These are phyloP conservation scores for Theileria annulata DNA, from an alignment of 169 alveolate genomes.

Conservation along the genomic window DNA sequence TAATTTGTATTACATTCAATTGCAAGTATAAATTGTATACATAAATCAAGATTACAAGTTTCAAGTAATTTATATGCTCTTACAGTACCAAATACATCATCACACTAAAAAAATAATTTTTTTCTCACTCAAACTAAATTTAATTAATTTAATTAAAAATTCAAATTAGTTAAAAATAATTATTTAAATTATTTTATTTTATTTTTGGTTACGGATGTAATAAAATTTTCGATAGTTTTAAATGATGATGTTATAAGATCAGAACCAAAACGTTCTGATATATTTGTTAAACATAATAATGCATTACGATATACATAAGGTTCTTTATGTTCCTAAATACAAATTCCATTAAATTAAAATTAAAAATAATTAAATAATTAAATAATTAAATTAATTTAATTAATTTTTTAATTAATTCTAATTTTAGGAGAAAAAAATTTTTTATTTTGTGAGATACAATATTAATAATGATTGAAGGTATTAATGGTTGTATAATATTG, in stretches of 20 bases:
- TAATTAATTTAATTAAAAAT: neutral
- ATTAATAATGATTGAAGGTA: constrained; percentile 89
- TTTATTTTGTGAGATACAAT: too few relatives aligned
- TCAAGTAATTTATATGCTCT: constrained; percentile 88
- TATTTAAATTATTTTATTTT: neutral
- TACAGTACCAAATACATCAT: constrained; percentile 88
- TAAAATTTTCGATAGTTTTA: constrained; percentile 66
- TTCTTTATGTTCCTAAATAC: constrained; percentile 80
- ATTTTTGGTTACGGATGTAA: constrained; percentile 36
- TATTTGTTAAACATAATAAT: constrained; percentile 86
- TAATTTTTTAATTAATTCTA: too few relatives aligned
- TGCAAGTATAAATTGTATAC: constrained; percentile 82
- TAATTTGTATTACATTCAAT: constrained; percentile 66
- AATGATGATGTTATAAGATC: constrained; percentile 86
- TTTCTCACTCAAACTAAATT: neutral
- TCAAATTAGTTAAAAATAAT: neutral
- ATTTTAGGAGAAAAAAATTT: too few relatives aligned
- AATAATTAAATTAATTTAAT: neutral
- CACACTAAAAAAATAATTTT: constrained; percentile 83
- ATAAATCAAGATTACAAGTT: constrained; percentile 83
- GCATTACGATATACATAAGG: constrained; percentile 94
- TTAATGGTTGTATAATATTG: constrained; percentile 88
- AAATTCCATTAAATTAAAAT: neutral
- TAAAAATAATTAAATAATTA: neutral
- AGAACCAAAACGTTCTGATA: constrained; percentile 87